phyloP scores from a whole-genome alignment of 2,329 filamentous ascomycete species.

The Pezicula radicicola region DNA sequence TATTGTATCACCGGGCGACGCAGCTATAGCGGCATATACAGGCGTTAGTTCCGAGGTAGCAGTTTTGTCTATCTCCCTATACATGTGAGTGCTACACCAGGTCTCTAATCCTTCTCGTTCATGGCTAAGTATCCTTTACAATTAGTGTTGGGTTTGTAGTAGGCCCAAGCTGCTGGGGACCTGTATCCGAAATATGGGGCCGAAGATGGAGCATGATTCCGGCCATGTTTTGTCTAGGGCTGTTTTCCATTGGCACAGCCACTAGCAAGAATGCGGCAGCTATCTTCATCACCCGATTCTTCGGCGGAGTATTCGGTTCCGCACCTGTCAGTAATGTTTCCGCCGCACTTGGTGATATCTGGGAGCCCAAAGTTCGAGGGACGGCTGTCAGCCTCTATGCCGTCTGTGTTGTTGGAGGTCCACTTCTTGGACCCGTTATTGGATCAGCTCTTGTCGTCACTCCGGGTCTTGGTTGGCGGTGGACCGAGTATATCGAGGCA shows the following conservation, averaged over 20 bases:
- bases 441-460: conserved; percentile 25
- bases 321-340: conserved; percentile 61
- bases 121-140: not conserved
- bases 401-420: conserved; percentile 64
- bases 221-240: conserved; percentile 54
- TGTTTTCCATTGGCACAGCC: conserved; percentile 60
- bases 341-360: conserved; percentile 61
- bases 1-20: conserved; percentile 45
- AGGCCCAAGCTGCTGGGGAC: conserved; percentile 60
- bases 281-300: conserved; percentile 64
- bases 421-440: conserved; percentile 34
- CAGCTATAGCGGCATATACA: conserved; percentile 37
- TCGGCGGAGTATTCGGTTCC: conserved; percentile 60
- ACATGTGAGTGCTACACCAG: conserved; percentile 29
- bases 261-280: conserved; percentile 55
- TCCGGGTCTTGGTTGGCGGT: conserved; percentile 35
- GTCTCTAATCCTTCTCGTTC: not conserved
- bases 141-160: conserved; percentile 40
- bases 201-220: conserved; percentile 56
- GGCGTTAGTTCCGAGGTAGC: conserved; percentile 39
- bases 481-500: conserved; percentile 32
- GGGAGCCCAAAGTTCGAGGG: conserved; percentile 48
- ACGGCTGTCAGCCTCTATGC: conserved; percentile 63
- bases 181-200: conserved; percentile 59
- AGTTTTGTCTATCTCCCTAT: conserved; percentile 43